phyloP scores from a whole-genome alignment of 192 early-diverging fungal species.

The Mortierella antarctica region DNA sequence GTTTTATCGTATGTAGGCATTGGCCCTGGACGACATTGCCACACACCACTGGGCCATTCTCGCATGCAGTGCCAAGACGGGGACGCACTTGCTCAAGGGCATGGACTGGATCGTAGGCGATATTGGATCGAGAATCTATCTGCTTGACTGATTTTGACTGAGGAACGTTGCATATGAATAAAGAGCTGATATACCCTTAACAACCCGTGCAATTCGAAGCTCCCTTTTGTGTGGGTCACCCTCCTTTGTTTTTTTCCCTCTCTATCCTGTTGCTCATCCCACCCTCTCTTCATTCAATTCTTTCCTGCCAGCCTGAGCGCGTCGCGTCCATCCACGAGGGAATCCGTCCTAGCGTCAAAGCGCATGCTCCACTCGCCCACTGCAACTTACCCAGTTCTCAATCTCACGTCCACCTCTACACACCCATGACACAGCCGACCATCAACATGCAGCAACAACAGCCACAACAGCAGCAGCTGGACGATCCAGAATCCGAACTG shows the following conservation, averaged over 20 bases:
- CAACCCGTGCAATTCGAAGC: too few relatives aligned
- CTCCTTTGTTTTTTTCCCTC: too few relatives aligned
- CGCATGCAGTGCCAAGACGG: constrained; percentile 90
- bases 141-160: constrained; percentile 65
- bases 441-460: neutral
- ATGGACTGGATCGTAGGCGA: constrained; percentile 96
- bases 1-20: constrained; percentile 48
- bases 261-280: neutral
- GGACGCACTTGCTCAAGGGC: constrained; percentile 85
- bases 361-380: too few relatives aligned
- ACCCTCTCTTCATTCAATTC: neutral
- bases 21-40: constrained; percentile 76
- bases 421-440: neutral
- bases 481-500: neutral
- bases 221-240: too few relatives aligned
- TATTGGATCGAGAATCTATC: constrained; percentile 88
- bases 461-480: neutral
- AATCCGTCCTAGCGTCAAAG: too few relatives aligned
- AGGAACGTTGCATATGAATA: too few relatives aligned
- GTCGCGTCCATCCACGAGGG: constrained; percentile 4
- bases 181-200: too few relatives aligned
- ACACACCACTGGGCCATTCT: constrained; percentile 96
- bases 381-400: neutral
- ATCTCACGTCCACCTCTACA: neutral
- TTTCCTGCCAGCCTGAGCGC: neutral